A percentile compares a stretch with the other conserved stretches of the same genome.
Conservation (phyloP, 495 filamentous ascomycete genomes). For the Talaromyces wortmannii region DNA sequence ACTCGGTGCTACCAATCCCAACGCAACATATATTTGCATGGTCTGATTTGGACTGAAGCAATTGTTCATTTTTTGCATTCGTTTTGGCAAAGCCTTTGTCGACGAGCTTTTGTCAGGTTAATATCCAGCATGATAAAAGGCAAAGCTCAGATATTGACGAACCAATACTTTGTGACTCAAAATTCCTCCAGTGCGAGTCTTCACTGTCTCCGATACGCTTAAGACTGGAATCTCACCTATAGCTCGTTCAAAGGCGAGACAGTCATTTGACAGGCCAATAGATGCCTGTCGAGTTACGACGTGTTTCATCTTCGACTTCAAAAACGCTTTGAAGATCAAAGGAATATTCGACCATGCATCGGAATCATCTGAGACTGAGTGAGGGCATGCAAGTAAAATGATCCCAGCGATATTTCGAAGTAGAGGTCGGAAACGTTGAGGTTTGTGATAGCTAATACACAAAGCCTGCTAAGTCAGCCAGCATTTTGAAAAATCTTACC, state of each 20-base stretch:
- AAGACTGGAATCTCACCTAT: background rate
- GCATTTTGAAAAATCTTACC: background rate
- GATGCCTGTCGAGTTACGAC: background rate
- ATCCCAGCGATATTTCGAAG: background rate
- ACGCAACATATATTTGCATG: background rate
- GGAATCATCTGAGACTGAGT: background rate
- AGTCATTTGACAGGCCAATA: background rate
- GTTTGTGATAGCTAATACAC: background rate
- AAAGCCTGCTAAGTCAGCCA: background rate
- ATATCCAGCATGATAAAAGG: background rate
- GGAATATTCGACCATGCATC: background rate
- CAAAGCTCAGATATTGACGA: background rate
- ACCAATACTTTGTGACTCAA: background rate
- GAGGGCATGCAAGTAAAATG: background rate
- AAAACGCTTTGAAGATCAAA: background rate
- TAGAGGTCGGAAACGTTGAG: background rate
- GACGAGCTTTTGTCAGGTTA: background rate
- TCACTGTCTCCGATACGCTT: background rate
- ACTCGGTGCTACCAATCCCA: background rate
- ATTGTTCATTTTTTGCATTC: background rate
- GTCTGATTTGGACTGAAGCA: background rate
- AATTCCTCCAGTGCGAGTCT: background rate
- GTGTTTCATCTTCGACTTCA: background rate
- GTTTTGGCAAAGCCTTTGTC: background rate
- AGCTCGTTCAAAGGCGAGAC: background rate